Evolutionary conservation across 75 land plant species (phyloP), one percentile per base, ranked within the genome.

Genomic region (Pseudotsuga menziesii): DNA sequence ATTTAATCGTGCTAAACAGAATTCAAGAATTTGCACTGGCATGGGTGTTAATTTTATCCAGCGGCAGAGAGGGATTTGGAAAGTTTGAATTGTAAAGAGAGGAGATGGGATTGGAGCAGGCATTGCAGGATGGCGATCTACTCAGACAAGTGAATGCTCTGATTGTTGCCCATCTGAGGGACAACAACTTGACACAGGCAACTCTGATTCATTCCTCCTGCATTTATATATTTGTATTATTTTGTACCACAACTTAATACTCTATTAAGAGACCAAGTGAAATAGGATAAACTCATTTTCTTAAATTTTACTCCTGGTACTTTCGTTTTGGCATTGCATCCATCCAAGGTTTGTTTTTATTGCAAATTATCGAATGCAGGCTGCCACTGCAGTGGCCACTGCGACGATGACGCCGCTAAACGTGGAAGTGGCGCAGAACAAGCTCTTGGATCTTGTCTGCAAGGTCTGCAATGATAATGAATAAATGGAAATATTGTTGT

Each of bases 341-440:
- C 22, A 61, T n/a, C 25, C 54, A 48, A 48, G 2, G 1, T 48
- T 48, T 48, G 9, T 9, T 48, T 48, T 23, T 23, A 72, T 72
- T 27, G 13, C n/a, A 48, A 48, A 48, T 11, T 48, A 48, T 48
- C 11, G 9, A 48, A 48, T 48, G 73, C 75, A 95, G 95, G 98
- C 94, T 57, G 94, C 98, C 9, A 82, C 74, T 71, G 92, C 90
- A 2, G 98, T 93, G 55, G 92, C 97, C 20, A 83, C 85, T 29
- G 98, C 92, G 14, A 91, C 94, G 8, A 91, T 93, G 97, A 93
- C 92, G 17, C 94, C 94, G 0, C 75, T 96, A 73, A 84, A 82
- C 74, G 86, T 82, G 3, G 97, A 96, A 61, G 82, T 82, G 15
- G 92, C 91, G 25, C 84, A 88, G 1, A 88, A 90, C 67, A 85